Base-by-base conservation (phyloP, 371 early-diverging fungal genomes). In the Vairimorpha ceranae region DNA sequence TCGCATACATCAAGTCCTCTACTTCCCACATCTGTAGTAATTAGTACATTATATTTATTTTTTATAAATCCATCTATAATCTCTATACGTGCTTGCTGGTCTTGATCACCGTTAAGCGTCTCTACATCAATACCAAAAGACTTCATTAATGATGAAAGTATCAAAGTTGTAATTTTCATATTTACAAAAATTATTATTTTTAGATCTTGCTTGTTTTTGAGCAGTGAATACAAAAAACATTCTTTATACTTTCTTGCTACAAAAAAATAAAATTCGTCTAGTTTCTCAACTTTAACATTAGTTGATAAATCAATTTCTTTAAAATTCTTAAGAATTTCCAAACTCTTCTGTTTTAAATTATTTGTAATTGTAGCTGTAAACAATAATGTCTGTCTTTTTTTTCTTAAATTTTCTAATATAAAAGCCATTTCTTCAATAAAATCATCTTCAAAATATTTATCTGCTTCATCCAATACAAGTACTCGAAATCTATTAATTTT, bases 321-420 rank as follows among this genome's bases (percentile, higher is more conserved):
- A 23, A 94, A 87, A 78, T 90, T 91, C 69, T 92, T 91, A 27
- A 93, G 92, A 70, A 90, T 88, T 48, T 86, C 85, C 91, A 94
- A 90, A 58, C 93, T 89, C 2, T 89, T 88, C 21, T 86, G 87
- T 3, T 93, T 93, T 59, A 97, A 85, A 84, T 94, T 93, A 52
- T 95, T 93, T 8, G 94, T 93, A 82, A 94, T 91, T 12, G 97
- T 97, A 27, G 98, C 98, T 19, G 93, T 95, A 84, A 93, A 93
- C 81, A 94, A 90, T 70, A 91, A 87, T 0, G 90, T 92, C 80
- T 92, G 92, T 27, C 92, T 88, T 82, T 95, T 93, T 67, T 77
- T 87, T 3, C 91, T 91, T 60, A 95, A 88, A 76, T 91, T 90
- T 73, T 89, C 88, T n/a, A 94, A 89, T 70, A 90, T 87, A 77